phyloP scores from a whole-genome alignment of 2,329 filamentous ascomycete species.

The Neoscytalidium dimidiatum region DNA sequence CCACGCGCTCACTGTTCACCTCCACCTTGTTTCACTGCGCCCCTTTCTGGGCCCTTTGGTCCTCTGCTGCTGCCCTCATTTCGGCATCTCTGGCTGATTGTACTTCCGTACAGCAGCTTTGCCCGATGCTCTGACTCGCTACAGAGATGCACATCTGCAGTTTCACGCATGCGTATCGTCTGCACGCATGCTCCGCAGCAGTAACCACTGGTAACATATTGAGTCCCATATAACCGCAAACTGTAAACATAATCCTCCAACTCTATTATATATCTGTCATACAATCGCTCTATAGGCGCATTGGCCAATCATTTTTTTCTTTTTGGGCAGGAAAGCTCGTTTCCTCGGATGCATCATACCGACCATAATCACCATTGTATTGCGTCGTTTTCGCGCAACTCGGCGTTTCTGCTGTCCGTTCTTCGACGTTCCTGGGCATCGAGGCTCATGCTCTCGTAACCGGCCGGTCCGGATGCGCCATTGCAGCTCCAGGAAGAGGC shows the following conservation, averaged over 20 bases:
- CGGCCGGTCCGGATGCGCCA: background rate
- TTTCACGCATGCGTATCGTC: no score
- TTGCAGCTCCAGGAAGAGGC: background rate
- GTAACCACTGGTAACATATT: no score
- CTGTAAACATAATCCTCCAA: no score
- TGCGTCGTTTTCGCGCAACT: background rate
- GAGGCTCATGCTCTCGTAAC: background rate
- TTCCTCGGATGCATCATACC: background rate
- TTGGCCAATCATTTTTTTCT: background rate
- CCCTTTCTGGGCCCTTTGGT: background rate
- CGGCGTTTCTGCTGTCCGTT: background rate
- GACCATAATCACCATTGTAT: background rate
- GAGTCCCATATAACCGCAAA: no score
- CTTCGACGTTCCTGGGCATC: background rate
- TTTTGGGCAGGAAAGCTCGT: background rate
- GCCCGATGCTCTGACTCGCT: background rate
- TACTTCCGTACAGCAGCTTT: background rate
- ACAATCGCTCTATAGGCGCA: no score
- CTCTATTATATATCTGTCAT: no score
- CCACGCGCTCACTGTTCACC: background rate
- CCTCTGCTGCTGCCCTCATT: background rate
- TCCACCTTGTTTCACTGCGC: background rate
- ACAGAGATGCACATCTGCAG: no score
- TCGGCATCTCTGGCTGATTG: background rate
- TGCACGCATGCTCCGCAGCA: no score